Percentiles rank a stretch among this genome's conserved stretches.
Conservation (phyloP, 768 basidiomycete genomes). For the Boletus sensibilis region DNA sequence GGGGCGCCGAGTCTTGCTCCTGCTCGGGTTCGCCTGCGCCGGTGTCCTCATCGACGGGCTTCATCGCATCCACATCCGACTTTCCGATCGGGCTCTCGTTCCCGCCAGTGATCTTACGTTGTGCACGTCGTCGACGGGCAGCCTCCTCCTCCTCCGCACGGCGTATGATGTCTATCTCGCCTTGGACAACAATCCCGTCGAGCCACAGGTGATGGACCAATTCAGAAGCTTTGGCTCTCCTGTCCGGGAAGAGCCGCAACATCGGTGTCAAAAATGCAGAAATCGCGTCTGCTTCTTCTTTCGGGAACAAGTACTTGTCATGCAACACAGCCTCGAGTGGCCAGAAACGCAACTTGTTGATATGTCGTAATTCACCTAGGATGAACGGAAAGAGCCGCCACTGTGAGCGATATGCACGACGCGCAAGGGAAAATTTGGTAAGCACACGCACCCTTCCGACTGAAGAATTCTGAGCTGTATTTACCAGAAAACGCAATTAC, state of each 20-base stretch:
- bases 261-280: conserved; percentile 84
- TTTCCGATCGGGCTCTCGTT: conserved; percentile 11
- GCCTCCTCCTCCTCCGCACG: conserved; percentile 58
- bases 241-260: conserved; percentile 86
- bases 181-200: conserved; percentile 80
- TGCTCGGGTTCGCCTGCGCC: conserved; percentile 11
- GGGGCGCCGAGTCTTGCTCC: conserved; percentile 2
- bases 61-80: conserved; percentile 59
- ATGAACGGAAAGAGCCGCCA: background rate
- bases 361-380: conserved; percentile 83
- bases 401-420: conserved; percentile 10
- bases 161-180: conserved; percentile 81
- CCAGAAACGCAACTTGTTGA: conserved; percentile 92
- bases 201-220: conserved; percentile 87
- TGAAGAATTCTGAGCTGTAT: conserved; percentile 94
- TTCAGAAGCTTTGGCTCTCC: conserved; percentile 85
- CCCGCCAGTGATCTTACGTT: conserved; percentile 11
- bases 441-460: conserved; percentile 72
- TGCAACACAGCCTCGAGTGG: conserved; percentile 76
- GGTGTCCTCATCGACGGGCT: conserved; percentile 62
- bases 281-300: conserved; percentile 76
- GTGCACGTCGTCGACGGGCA: conserved; percentile 16
- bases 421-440: background rate
- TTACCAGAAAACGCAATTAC: conserved; percentile 85
- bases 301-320: conserved; percentile 95